phyloP scores from a whole-genome alignment of 2,329 filamentous ascomycete species.

The Aplosporella prunicola region DNA sequence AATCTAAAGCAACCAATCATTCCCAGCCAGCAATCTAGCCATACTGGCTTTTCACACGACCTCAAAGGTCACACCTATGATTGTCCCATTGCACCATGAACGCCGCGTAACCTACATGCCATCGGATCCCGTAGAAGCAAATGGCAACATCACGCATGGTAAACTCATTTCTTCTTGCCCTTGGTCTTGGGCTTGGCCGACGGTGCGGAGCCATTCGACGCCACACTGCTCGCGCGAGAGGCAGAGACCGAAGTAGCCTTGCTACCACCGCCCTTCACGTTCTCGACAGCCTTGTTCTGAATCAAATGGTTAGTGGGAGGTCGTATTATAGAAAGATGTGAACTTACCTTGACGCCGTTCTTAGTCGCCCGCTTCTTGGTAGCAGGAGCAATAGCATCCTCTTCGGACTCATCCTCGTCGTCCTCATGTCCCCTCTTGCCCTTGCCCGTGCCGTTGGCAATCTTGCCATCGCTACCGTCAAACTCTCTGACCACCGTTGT shows the following conservation, averaged over 20 bases:
- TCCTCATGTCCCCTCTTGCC: slow-evolving; percentile 70
- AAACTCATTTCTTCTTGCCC: slow-evolving; percentile 39
- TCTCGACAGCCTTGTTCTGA: slow-evolving; percentile 92
- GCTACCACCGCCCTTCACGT: slow-evolving; percentile 69
- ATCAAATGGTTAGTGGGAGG: slow-evolving; percentile 16
- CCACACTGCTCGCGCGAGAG: slow-evolving; percentile 81
- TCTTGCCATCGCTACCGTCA: slow-evolving; percentile 49
- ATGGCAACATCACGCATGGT: no score
- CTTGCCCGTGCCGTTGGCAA: slow-evolving; percentile 55
- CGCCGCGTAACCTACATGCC: no score
- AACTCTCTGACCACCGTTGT: slow-evolving; percentile 94
- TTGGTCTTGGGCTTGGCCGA: slow-evolving; percentile 35
- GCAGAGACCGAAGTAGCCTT: slow-evolving; percentile 68
- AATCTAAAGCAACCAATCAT: no score
- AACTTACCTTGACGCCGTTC: slow-evolving; percentile 72
- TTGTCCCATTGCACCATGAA: no score
- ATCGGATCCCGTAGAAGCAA: no score
- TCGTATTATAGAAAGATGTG: slow-evolving; percentile 2
- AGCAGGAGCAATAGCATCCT: slow-evolving; percentile 65
- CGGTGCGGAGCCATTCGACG: slow-evolving; percentile 56
- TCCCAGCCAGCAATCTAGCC: no score
- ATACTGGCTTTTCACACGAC: no score
- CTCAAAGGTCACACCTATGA: no score
- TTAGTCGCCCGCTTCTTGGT: slow-evolving; percentile 98
- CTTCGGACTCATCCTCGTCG: slow-evolving; percentile 72